Conservation (phyloP, 2,329 filamentous ascomycete genomes). For the Ilyonectria destructans region DNA sequence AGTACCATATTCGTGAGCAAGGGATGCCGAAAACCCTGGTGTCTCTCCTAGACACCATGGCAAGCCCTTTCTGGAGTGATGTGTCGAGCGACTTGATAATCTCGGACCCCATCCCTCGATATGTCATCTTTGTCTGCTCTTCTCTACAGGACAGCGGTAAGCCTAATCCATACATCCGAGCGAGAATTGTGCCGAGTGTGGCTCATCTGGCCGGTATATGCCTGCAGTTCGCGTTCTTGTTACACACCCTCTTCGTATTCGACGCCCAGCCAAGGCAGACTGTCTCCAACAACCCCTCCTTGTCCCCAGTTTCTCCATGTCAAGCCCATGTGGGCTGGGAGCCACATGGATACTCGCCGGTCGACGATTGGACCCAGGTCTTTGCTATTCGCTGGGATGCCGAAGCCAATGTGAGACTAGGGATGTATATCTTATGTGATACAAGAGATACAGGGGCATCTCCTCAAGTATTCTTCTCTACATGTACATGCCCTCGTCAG, state of each 20-base stretch:
- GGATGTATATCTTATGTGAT: slow-evolving; percentile 4
- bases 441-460: background rate
- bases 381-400: background rate
- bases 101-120: background rate
- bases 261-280: background rate
- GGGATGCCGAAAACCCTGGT: background rate
- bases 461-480: slow-evolving; percentile 14
- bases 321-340: slow-evolving; percentile 10
- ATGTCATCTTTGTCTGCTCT: background rate
- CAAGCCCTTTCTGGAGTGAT: background rate
- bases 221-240: background rate
- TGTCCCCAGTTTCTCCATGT: slow-evolving; percentile 7
- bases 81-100: background rate
- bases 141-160: slow-evolving; percentile 12
- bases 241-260: background rate
- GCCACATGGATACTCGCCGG: slow-evolving; percentile 12
- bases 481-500: background rate
- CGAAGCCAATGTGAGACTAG: slow-evolving; percentile 13
- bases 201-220: background rate
- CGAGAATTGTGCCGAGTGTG: background rate
- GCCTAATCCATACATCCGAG: background rate
- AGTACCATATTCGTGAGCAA: too few relatives aligned
- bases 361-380: background rate
- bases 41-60: too few relatives aligned
- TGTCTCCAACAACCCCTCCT: slow-evolving; percentile 2